Base-by-base conservation (phyloP, 768 basidiomycete species). In the Auricularia cornea region DNA sequence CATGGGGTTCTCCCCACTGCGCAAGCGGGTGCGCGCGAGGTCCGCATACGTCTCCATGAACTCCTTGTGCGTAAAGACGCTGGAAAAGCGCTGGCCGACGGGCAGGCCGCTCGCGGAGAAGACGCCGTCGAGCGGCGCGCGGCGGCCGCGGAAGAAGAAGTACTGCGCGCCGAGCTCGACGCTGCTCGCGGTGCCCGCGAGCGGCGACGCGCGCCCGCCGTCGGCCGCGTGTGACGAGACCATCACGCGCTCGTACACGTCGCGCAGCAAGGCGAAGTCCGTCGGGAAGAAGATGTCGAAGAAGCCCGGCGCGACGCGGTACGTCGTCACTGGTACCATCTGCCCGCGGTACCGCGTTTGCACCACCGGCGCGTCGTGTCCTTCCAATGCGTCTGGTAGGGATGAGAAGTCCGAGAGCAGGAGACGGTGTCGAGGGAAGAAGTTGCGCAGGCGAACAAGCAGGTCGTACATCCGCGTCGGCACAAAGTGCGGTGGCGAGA, bases 201-300 rank as follows among this genome's bases (percentile, higher is more conserved):
- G 74, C 26, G 88, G 86, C 1, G 84, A 83, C 18, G 80, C 71
- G 23, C 83, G 81, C 26, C 54, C 54, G 23, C 23, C 44, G 44
- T 18, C 64, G 30, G 67, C 64, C 26, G 68, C 70, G 3, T 63
- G 44, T 28, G 87, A 84, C 69, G 84, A 82, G 40, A 86, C 82
- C 64, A 98, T 84, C 62, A 88, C 81, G 67, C 85, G 80, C 70
- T 94, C 90, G 75, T 98, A 98, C 84, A 95, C 91, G 72, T 96
- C 92, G 57, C 90, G 80, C 61, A 98, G 80, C 26, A 81, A 82
- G 60, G 83, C 84, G 67, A 98, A 98, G 72, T 92, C 79, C 14
- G 96, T 98, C 11, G 97, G 97, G 78, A 99, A 99, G 79, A 99
- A 92, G 65, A 98, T 98, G 73, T 99, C 97, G 74, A 99, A 99